Conservation (phyloP, 1,284 basidiomycete species). For the Xerocomus nothofagi region DNA sequence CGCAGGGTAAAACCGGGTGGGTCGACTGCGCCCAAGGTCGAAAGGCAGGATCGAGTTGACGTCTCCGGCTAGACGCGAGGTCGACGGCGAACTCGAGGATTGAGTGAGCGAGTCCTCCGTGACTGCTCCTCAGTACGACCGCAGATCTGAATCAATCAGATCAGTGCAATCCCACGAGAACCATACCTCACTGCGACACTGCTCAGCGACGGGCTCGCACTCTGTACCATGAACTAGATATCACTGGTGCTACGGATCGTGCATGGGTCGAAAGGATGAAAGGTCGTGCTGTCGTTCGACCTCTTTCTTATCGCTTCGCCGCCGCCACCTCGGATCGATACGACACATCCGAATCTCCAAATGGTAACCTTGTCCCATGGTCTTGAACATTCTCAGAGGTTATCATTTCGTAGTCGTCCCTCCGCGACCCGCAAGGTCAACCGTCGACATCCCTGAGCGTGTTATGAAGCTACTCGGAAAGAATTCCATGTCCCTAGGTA, state of each 20-base stretch:
- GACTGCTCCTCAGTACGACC: background rate
- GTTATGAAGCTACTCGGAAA: too few species aligned
- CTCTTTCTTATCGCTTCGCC: slow-evolving; percentile 23
- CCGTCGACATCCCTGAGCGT: background rate
- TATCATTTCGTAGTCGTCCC: too few species aligned
- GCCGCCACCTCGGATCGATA: slow-evolving; percentile 29
- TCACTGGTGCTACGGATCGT: slow-evolving; percentile 19
- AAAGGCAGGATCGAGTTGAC: slow-evolving; percentile 8
- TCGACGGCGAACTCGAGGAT: slow-evolving; percentile 13
- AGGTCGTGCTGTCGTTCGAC: background rate
- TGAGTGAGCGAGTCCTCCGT: background rate
- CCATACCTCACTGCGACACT: slow-evolving; percentile 13
- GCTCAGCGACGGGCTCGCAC: slow-evolving; percentile 15
- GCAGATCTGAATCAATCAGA: too few species aligned
- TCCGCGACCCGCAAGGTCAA: too few species aligned
- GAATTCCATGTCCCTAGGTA: too few species aligned
- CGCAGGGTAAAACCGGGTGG: slow-evolving; percentile 23
- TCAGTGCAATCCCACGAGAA: slow-evolving; percentile 8
- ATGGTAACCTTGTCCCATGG: background rate
- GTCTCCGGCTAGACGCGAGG: slow-evolving; percentile 10
- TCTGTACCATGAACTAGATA: background rate
- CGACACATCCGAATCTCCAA: slow-evolving; percentile 13
- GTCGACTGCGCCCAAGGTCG: background rate
- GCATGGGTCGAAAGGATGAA: slow-evolving; percentile 20
- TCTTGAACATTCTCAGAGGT: too few species aligned